Evolutionary conservation across 139 green algal species (phyloP).

Genomic region (Chlorella vulgaris): DNA sequence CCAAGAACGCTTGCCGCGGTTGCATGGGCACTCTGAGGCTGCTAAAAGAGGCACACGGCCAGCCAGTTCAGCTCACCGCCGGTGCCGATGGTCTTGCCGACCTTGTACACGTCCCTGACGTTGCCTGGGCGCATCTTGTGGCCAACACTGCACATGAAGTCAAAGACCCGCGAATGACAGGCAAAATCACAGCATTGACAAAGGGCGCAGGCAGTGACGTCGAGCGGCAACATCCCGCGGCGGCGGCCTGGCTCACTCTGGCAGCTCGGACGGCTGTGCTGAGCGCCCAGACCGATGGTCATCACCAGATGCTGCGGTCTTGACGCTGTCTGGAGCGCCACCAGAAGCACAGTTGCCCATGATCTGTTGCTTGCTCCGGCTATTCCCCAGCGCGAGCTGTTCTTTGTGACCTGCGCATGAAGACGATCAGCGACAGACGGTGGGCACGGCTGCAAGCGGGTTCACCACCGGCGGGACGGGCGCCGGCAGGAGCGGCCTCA

Average conservation of each 20-base stretch:
- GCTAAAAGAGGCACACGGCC: not conserved
- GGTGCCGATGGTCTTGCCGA: constrained; percentile 80
- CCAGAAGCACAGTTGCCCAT: not conserved
- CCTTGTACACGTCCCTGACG: constrained; percentile 77
- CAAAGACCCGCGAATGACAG: not conserved
- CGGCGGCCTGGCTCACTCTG: constrained; percentile 2
- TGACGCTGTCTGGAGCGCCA: not conserved
- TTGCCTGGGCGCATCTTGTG: constrained; percentile 28
- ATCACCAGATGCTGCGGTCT: not conserved
- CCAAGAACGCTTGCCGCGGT: no score
- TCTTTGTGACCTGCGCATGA: no score
- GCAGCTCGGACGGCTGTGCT: not conserved
- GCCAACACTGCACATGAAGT: not conserved
- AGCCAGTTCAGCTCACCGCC: constrained; percentile 57
- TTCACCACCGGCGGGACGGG: no score
- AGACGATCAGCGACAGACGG: no score
- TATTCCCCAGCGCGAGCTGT: no score
- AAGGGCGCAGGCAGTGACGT: not conserved
- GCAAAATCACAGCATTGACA: no score
- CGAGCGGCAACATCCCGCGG: not conserved
- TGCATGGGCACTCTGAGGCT: no score
- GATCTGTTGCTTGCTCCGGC: no score
- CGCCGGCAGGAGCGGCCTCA: no score
- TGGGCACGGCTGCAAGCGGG: no score
- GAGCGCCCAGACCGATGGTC: not conserved